A percentile compares a stretch with the other conserved stretches of the same genome.
Evolutionary conservation across 805 yeast species (phyloP).

Genomic region (Spathaspora sp.): DNA sequence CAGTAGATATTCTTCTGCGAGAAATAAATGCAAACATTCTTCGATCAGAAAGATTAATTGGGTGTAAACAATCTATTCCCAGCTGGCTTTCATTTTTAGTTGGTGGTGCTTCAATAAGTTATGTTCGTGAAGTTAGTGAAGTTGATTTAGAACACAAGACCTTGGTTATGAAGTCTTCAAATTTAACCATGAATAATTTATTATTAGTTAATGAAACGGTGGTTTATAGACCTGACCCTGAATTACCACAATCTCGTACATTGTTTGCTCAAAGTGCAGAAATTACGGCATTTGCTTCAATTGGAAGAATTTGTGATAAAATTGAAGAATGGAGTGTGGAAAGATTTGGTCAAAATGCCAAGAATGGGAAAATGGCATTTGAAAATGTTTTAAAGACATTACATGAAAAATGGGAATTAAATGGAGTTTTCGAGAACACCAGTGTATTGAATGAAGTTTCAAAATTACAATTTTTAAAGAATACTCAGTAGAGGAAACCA

Average conservation of each 20-base stretch:
- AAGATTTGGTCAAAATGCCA: conserved; percentile 85
- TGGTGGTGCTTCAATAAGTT: conserved; percentile 71
- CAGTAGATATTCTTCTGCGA: conserved; percentile 83
- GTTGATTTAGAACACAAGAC: conserved; percentile 67
- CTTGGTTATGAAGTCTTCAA: conserved; percentile 77
- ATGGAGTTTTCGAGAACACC: conserved; percentile 33
- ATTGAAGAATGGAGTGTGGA: conserved; percentile 91
- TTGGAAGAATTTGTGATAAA: conserved; percentile 68
- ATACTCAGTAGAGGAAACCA: neutral
- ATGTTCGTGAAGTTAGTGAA: conserved; percentile 84
- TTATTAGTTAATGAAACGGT: conserved; percentile 85
- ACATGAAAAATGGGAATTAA: conserved; percentile 41
- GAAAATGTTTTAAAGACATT: conserved; percentile 67
- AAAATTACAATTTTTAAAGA: conserved; percentile 4
- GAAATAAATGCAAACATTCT: conserved; percentile 56
- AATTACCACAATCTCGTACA: conserved; percentile 50
- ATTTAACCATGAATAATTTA: conserved; percentile 74
- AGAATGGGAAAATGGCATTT: conserved; percentile 77
- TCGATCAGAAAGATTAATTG: conserved; percentile 81
- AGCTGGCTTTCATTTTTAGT: conserved; percentile 69
- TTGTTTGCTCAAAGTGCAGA: conserved; percentile 78
- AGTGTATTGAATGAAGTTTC: conserved; percentile 8
- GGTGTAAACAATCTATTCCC: conserved; percentile 85
- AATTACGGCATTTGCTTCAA: conserved; percentile 78
- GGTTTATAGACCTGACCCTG: conserved; percentile 66